Conservation (phyloP, 176 grass and related monocot species). For the Microstegium vimineum region DNA sequence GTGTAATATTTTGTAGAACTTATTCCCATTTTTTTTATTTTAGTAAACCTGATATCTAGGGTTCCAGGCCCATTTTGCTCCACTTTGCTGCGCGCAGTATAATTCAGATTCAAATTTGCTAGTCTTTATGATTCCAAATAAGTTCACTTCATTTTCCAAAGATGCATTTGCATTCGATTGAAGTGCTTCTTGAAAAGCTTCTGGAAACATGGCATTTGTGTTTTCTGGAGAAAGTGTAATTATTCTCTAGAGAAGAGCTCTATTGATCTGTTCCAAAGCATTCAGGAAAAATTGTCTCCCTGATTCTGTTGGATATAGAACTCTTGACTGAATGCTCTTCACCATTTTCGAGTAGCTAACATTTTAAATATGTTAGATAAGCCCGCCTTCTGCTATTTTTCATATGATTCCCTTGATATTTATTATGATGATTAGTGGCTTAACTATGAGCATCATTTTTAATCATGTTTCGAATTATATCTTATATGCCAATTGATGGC, state of each 20-base stretch:
- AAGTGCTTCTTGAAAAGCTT: not conserved
- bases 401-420: conserved; percentile 14
- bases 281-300: not conserved
- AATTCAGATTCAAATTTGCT: not conserved
- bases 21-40: not conserved
- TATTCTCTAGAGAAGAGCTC: not conserved
- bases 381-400: not conserved
- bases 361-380: not conserved
- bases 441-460: conserved; percentile 9
- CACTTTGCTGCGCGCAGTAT: not conserved
- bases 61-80: not conserved
- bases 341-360: not conserved
- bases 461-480: not conserved
- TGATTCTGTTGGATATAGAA: not conserved
- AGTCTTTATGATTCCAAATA: not conserved
- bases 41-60: conserved; percentile 9
- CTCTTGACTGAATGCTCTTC: not conserved
- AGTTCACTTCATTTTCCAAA: not conserved
- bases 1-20: not conserved
- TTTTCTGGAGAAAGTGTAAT: not conserved
- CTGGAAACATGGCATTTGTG: not conserved
- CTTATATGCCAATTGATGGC: not conserved
- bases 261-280: conserved; percentile 14
- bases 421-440: not conserved
- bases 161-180: not conserved